Evolutionary conservation across 83 land plant species (phyloP).

Genomic region (Thuja plicata): DNA sequence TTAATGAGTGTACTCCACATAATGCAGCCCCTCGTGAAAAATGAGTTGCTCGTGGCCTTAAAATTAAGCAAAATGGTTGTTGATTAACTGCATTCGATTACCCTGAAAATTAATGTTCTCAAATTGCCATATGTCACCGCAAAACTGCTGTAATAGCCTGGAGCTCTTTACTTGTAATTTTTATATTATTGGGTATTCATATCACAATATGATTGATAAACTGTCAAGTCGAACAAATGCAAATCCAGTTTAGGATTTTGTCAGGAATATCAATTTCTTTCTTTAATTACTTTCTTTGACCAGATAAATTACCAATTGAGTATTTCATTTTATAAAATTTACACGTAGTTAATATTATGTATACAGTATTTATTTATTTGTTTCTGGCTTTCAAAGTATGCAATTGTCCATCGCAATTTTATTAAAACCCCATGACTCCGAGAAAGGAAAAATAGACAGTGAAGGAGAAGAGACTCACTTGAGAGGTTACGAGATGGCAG

Average conservation of each 20-base stretch:
- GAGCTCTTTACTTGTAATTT: background rate
- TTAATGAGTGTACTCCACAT: too few relatives aligned
- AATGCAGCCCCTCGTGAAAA: too few relatives aligned
- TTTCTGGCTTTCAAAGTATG: background rate
- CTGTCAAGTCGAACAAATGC: background rate
- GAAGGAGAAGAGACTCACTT: constrained; percentile 28
- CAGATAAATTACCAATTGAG: background rate
- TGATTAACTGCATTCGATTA: background rate
- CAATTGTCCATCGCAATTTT: background rate
- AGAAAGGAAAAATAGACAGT: background rate
- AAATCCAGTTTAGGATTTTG: background rate
- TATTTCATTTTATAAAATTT: background rate
- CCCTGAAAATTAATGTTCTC: background rate
- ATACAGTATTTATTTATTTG: background rate
- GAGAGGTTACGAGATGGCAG: constrained; percentile 68
- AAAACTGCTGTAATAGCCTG: background rate
- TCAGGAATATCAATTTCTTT: background rate
- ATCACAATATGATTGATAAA: background rate
- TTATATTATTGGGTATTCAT: background rate
- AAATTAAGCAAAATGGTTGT: background rate
- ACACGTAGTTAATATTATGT: background rate
- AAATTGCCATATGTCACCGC: background rate
- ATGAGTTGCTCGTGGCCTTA: background rate
- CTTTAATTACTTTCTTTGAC: background rate
- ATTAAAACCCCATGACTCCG: background rate